Conservation (phyloP, 495 filamentous ascomycete genomes). For the Cercophora sp. region DNA sequence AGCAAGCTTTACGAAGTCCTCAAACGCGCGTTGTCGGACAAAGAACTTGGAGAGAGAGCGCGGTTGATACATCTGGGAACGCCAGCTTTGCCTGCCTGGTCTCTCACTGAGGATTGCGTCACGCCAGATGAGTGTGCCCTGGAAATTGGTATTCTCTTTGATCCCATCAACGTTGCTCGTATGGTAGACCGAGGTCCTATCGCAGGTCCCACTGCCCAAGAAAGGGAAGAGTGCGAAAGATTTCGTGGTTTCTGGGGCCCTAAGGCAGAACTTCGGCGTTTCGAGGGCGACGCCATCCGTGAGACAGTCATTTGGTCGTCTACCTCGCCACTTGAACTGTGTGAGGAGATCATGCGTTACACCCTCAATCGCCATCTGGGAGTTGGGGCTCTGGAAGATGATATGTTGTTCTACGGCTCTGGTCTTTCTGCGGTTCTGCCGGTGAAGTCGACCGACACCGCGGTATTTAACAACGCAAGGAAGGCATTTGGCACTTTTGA, state of each 20-base stretch:
- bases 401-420: conserved; percentile 58
- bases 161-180: conserved; percentile 65
- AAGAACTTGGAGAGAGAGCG: conserved; percentile 59
- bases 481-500: conserved; percentile 67
- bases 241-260: conserved; percentile 77
- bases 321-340: conserved; percentile 54
- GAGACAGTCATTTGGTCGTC: conserved; percentile 81
- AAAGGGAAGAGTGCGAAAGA: conserved; percentile 61
- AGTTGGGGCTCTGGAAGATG: conserved; percentile 38
- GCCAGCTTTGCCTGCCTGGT: conserved; percentile 40
- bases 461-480: conserved; percentile 49
- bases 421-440: conserved; percentile 56
- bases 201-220: conserved; percentile 54
- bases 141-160: conserved; percentile 63
- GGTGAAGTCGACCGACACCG: conserved; percentile 36
- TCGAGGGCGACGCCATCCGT: conserved; percentile 67
- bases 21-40: conserved; percentile 52
- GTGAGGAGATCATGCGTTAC: conserved; percentile 75
- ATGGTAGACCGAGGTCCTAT: conserved; percentile 81
- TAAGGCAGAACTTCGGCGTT: conserved; percentile 68
- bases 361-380: conserved; percentile 62
- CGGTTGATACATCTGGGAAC: conserved; percentile 57
- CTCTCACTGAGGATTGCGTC: conserved; percentile 25
- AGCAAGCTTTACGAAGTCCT: conserved; percentile 59
- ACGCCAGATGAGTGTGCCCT: conserved; percentile 32